Base-by-base conservation (phyloP, 768 basidiomycete genomes). In the Xerocomellus chrysenteron region DNA sequence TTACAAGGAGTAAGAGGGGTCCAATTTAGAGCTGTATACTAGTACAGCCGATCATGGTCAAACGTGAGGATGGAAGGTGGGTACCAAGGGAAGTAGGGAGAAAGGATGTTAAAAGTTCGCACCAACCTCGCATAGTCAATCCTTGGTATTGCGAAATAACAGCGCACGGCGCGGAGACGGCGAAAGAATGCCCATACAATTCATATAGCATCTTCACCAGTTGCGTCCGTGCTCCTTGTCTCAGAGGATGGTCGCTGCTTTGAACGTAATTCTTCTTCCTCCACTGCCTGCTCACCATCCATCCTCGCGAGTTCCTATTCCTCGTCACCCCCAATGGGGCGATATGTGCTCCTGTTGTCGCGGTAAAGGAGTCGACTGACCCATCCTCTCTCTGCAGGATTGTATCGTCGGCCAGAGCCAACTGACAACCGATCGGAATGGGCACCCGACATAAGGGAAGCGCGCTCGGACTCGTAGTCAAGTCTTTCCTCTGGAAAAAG, bases 381-480 rank as follows among this genome's bases (percentile, higher is more conserved):
- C 79, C 84, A 85, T 35, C 78, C 76, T 33, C 70, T 69, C 24
- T 68, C 59, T 8, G 55, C 54, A 55, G 63, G 50, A 28, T 61
- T 65, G 17, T 51, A 61, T 42, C 68, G 67, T 36, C 66, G 59
- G 35, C 55, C 50, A 45, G 73, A 64, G 39, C 62, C 63, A 39
- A 75, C 72, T 40, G 75, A 72, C 56, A 73, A 66, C 56, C 75
- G 71, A 56, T 73, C 70, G n/a, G 77, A 78, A 26, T 66, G 70
- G 33, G 60, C 58, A 57, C 61, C 68, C 41, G 78, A 68, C 60
- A 83, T 74, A 8, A 87, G 76, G 5, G 85, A 87, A 17, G 82
- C 78, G 28, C 80, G 77, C 64, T 82, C 80, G 6, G 85, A 85
- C 55, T 85, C 85, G 56, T 90, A 84, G 60, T 90, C 87, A 26